Evolutionary conservation across 176 grass and related monocot species (phyloP).

Genomic region (Carex scoparia): DNA sequence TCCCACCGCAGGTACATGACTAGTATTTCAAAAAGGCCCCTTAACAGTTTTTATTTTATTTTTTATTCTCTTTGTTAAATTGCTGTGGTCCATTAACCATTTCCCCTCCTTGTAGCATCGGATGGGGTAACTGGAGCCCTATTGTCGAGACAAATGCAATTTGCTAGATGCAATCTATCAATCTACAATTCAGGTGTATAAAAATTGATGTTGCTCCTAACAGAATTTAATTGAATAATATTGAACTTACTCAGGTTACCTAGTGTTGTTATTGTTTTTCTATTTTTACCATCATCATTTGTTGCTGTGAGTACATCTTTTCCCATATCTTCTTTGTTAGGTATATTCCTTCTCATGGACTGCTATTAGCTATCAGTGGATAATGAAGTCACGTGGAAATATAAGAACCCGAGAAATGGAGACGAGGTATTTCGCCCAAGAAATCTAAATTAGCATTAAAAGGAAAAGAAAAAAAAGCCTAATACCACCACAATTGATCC

Average conservation of each 20-base stretch:
- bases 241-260: not conserved
- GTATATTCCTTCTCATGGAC: too few species aligned
- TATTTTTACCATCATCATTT: not conserved
- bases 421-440: too few species aligned
- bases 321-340: too few species aligned
- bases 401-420: too few species aligned
- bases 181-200: not conserved
- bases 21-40: not conserved
- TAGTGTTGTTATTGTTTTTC: not conserved
- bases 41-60: not conserved
- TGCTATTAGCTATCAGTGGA: too few species aligned
- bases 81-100: not conserved
- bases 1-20: too few species aligned
- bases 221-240: not conserved
- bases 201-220: not conserved
- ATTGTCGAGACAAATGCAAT: not conserved
- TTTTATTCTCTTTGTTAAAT: not conserved
- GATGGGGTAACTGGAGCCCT: not conserved
- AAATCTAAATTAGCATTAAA: too few species aligned
- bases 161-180: not conserved
- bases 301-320: not conserved
- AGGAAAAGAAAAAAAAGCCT: too few species aligned
- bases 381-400: too few species aligned
- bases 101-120: not conserved
- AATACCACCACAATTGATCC: too few species aligned